These are phyloP conservation scores for Solanum sparsipilum DNA, from an alignment of 257 asterid genomes.

Conservation along the genomic window DNA sequence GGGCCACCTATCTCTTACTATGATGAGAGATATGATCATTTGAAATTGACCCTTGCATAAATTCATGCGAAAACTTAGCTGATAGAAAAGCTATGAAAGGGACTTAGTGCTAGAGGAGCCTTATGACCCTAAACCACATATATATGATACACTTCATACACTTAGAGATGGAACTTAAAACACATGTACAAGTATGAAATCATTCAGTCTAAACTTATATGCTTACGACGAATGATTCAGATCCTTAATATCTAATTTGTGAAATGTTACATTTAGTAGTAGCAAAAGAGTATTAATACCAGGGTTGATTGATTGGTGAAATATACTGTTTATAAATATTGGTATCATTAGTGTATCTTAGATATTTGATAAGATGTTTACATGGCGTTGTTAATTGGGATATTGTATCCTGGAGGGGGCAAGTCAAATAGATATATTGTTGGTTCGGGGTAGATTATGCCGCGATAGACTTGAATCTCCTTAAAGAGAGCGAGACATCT, in stretches of 20 bases:
- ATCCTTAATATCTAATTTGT: too few species aligned
- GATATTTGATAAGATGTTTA: neutral
- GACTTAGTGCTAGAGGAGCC: neutral
- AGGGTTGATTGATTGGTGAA: neutral
- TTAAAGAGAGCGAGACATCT: neutral
- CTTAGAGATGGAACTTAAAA: neutral
- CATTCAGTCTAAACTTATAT: neutral
- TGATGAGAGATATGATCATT: neutral
- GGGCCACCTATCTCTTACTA: neutral
- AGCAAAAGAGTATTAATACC: neutral
- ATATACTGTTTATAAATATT: neutral
- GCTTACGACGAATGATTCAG: neutral
- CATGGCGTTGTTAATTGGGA: neutral
- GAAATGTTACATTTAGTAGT: neutral
- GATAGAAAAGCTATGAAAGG: neutral
- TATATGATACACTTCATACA: neutral
- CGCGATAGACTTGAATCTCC: neutral
- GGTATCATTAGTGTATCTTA: neutral
- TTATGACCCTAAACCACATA: neutral
- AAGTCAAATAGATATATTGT: neutral
- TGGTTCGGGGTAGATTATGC: neutral
- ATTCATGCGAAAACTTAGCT: neutral
- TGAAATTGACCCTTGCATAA: neutral
- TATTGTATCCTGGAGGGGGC: neutral
- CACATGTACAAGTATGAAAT: neutral